Base-by-base conservation (phyloP, 371 early-diverging fungal genomes). In the Amoeboaphelidium protococcarum region DNA sequence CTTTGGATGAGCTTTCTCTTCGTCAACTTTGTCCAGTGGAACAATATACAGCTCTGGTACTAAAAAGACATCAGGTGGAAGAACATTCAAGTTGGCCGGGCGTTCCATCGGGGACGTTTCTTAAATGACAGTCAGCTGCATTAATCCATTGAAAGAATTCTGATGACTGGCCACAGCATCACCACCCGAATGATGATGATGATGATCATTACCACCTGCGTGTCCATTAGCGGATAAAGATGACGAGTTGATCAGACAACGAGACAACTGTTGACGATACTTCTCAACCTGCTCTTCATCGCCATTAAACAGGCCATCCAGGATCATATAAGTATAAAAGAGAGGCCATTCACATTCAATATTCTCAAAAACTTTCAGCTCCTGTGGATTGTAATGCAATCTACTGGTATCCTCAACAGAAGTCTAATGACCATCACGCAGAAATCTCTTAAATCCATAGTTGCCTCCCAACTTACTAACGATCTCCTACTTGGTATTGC, bases 311-410 rank as follows among this genome's bases (percentile, higher is more conserved):
- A 75, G 52, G 13, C 82, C 87, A 49, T 84, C 83, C 25, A 87
- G 60, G 26, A 87, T 72, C 62, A 84, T 63, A 52, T 84, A 87
- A 0, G 87, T 82, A 52, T 78, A 87, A 55, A 87, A 87, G 12
- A 87, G 57, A 2, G 87, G 87, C 87, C 87, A 87, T 58, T 87
- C 87, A 24, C 75, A 80, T 57, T 87, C 87, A 44, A 87, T 74
- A 47, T 71, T 60, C 52, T 84, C 81, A 57, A 87, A 87, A n/a
- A 80, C 65, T 53, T 72, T 71, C 45, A 87, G 69, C 52, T 87
- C 87, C 37, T 74, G 74, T 6, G 82, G 68, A 22, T 83, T 74
- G 56, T 87, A 87, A 52, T 84, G 78, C 40, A 82, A 63, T 37
- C 68, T 46, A 40, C 50, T 58, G 1, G 70, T 73, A 55, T 86